Evolutionary conservation across 371 early-diverging fungal genomes (phyloP), one percentile per base, ranked within the genome.

Genomic region (Mortierella sp.): DNA sequence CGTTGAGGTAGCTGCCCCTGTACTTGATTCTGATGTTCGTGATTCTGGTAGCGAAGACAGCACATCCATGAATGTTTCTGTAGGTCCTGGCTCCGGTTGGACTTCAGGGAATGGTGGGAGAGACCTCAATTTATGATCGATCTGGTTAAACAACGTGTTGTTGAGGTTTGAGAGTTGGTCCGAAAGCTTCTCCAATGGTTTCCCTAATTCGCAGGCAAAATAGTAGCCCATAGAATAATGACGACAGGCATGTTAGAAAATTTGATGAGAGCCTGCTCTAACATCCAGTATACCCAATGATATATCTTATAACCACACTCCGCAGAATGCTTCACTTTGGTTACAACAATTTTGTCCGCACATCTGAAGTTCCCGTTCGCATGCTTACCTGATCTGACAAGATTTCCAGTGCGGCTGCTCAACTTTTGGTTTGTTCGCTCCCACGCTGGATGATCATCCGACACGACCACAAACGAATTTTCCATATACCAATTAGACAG

Each of bases 391-490:
- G 76, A 75, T 14, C 73, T 66, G 8, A 81, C 81, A 16, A 81
- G 22, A 59, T 81, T 81, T 22, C 81, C 81, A 5, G 68, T 28
- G 12, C 81, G 64, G 37, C 43, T 66, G 40, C 62, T 72, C 28
- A 68, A 32, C 37, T 69, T 68, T 35, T 72, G 73, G 63, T 76
- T 68, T 10, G 57, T 69, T 8, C 60, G 54, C 12, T 76, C 81
- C 81, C 76, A 76, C 26, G 72, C 51, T 0, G 81, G 76, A 43
- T 81, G 81, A 49, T 81, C 64, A 24, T 81, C 81, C 11, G 76
- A 68, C 0, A 81, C 73, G 18, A 75, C 68, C 30, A 81, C 70
- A 63, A 76, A 73, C 24, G 81, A 81, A 16, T 81, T 64, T 0
- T 75, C 73, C 63, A 70, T 66, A 54, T 81, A 81, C 81, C 81